Base-by-base conservation (phyloP, 192 early-diverging fungal genomes). In the Geranomyces michiganensis region DNA sequence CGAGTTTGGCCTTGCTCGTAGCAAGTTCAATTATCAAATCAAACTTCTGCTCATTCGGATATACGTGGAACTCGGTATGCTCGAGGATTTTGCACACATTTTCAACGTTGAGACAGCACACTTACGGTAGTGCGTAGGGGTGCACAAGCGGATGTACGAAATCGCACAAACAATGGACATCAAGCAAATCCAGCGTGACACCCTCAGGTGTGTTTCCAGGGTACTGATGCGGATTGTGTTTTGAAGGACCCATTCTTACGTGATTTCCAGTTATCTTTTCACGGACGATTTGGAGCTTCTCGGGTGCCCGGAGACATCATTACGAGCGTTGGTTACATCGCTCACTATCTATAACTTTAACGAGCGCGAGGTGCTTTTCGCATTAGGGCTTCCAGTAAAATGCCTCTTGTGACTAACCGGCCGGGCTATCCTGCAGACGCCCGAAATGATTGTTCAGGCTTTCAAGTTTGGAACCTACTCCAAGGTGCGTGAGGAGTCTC, bases 141-240 rank as follows among this genome's bases (percentile, higher is more conserved):
- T 45, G 4, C 44, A 64, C 21, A 41, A 41, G 29, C 88, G 88
- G 19, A 79, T 91, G 7, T 74, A 81, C 30, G 79, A 79, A 15
- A 81, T 93, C 59, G 89, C 84, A 78, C 81, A 82, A 58, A 83
- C 88, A 0, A 84, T 98, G 82, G 89, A 90, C 61, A 89, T 96
- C 75, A 98, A 98, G 74, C 87, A 95, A 73, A 84, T 96, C n/a
- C 93, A 96, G 79, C 81, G 87, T 63, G 96, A 98, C 72, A 94
- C 96, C 0, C 77, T 96, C 60, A 89, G 89, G 65, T 89, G 83
- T 41, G 36, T 41, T 41, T 41, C 10, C n/a, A n/a, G n/a, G n/a
- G n/a, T n/a, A n/a, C n/a, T n/a, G n/a, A n/a, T n/a, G n/a, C 24
- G 9, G 29, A 14, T 2, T 33, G 44, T 3, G 14, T 33, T 36